A percentile compares a stretch with the other conserved stretches of the same genome.
Evolutionary conservation across 2,329 filamentous ascomycete species (phyloP).

Genomic region (Chaetomium sp.): DNA sequence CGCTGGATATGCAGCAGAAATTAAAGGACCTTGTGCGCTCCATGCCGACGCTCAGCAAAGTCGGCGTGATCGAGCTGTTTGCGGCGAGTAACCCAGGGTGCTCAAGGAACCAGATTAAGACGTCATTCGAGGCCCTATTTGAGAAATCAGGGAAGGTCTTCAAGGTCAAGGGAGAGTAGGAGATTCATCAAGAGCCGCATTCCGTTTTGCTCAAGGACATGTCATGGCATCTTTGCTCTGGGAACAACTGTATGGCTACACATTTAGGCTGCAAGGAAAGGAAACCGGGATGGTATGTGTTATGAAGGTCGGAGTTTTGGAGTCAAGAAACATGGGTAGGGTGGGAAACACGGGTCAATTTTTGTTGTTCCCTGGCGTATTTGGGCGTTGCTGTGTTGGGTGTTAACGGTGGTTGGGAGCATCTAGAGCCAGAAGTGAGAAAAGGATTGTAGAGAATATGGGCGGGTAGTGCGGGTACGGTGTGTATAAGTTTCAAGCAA

Average conservation of each 20-base stretch:
- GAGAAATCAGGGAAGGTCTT: conserved; percentile 56
- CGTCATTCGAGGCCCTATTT: conserved; percentile 63
- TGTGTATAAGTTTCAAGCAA: too few relatives aligned
- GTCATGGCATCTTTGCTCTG: not conserved
- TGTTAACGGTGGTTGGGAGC: too few relatives aligned
- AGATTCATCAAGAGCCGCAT: not conserved
- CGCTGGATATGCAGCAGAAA: conserved; percentile 51
- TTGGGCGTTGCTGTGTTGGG: too few relatives aligned
- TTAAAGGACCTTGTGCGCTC: conserved; percentile 67
- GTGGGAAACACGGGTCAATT: too few relatives aligned
- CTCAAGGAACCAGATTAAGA: conserved; percentile 63
- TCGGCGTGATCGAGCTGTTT: conserved; percentile 66
- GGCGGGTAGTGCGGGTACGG: too few relatives aligned
- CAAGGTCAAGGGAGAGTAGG: conserved; percentile 37
- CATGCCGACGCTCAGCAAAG: conserved; percentile 54
- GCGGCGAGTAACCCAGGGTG: conserved; percentile 68
- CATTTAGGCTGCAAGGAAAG: too few relatives aligned
- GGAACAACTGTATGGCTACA: not conserved
- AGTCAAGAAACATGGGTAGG: too few relatives aligned
- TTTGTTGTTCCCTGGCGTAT: too few relatives aligned
- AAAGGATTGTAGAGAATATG: too few relatives aligned
- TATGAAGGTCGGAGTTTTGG: too few relatives aligned
- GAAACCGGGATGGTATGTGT: not conserved
- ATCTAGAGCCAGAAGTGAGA: too few relatives aligned
- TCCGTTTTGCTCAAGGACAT: not conserved